Conservation (phyloP, 2,329 filamentous ascomycete genomes). For the Huntiella decipiens region DNA sequence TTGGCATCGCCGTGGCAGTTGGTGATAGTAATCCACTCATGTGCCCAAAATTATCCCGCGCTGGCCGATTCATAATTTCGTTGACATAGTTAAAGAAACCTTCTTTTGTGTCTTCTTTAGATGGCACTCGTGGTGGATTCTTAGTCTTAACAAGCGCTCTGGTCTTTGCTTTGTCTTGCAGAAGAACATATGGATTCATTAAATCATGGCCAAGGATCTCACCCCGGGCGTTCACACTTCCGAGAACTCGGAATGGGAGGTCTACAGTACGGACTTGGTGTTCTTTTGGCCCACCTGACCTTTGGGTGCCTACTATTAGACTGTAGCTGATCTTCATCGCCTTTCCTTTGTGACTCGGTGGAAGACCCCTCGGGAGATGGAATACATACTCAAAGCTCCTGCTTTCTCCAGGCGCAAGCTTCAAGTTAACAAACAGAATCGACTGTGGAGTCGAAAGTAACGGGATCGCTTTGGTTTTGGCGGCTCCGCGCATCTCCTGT, state of each 20-base stretch:
- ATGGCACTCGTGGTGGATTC: conserved; percentile 15
- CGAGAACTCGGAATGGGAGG: conserved; percentile 79
- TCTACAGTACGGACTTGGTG: conserved; percentile 82
- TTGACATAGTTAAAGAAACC: conserved; percentile 65
- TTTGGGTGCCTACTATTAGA: conserved; percentile 77
- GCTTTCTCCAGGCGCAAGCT: conserved; percentile 74
- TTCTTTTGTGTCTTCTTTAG: conserved; percentile 20
- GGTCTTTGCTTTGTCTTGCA: conserved; percentile 59
- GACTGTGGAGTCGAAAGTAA: conserved; percentile 90
- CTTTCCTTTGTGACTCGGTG: conserved; percentile 76
- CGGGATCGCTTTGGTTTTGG: conserved; percentile 71
- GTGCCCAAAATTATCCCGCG: conserved; percentile 25
- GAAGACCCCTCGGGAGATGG: conserved; percentile 68
- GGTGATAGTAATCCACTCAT: conserved; percentile 51
- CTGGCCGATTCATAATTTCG: conserved; percentile 43
- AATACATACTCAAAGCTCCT: conserved; percentile 75
- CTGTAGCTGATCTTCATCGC: conserved; percentile 89
- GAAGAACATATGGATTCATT: conserved; percentile 79
- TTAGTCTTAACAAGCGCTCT: conserved; percentile 11
- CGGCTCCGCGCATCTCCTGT: conserved; percentile 80
- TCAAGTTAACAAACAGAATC: conserved; percentile 84
- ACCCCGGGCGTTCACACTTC: conserved; percentile 75
- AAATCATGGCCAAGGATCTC: conserved; percentile 85
- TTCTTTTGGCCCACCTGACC: conserved; percentile 57
- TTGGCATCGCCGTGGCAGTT: conserved; percentile 35